Conservation (phyloP, 148 eudicot genomes). For the Nepenthes gracilis region DNA sequence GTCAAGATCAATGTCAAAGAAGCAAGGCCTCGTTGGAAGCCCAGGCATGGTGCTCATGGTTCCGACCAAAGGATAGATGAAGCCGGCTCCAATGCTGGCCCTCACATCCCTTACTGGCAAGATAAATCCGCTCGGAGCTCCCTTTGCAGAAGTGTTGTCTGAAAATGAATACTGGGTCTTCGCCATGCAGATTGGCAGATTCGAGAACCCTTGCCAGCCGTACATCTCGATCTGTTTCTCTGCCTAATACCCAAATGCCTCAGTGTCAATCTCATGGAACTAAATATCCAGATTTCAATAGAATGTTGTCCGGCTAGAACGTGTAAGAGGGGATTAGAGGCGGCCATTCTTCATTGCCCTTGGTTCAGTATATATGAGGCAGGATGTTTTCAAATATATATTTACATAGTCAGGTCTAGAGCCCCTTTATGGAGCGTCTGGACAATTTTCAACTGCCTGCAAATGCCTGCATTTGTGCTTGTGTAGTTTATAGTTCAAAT, state of each 20-base stretch:
- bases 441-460: too few relatives aligned
- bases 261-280: slow-evolving; percentile 3
- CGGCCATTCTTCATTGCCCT: too few relatives aligned
- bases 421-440: too few relatives aligned
- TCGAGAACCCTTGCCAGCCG: slow-evolving; percentile 75
- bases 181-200: slow-evolving; percentile 96
- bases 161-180: slow-evolving; percentile 97
- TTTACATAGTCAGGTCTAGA: too few relatives aligned
- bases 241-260: slow-evolving; percentile 30
- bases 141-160: slow-evolving; percentile 63
- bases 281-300: neutral
- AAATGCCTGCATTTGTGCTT: too few relatives aligned
- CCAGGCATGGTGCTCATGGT: slow-evolving; percentile 99
- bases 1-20: slow-evolving; percentile 90
- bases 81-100: slow-evolving; percentile 96
- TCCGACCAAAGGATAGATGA: slow-evolving; percentile 90
- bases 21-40: slow-evolving; percentile 97
- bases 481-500: too few relatives aligned
- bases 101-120: slow-evolving; percentile 89
- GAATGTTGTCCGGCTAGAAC: too few relatives aligned
- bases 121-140: slow-evolving; percentile 83
- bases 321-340: too few relatives aligned
- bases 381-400: too few relatives aligned
- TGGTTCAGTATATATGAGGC: too few relatives aligned
- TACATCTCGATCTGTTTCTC: slow-evolving; percentile 94